Base-by-base conservation (phyloP, 768 basidiomycete species). In the Sporobolomyces pararoseus region DNA sequence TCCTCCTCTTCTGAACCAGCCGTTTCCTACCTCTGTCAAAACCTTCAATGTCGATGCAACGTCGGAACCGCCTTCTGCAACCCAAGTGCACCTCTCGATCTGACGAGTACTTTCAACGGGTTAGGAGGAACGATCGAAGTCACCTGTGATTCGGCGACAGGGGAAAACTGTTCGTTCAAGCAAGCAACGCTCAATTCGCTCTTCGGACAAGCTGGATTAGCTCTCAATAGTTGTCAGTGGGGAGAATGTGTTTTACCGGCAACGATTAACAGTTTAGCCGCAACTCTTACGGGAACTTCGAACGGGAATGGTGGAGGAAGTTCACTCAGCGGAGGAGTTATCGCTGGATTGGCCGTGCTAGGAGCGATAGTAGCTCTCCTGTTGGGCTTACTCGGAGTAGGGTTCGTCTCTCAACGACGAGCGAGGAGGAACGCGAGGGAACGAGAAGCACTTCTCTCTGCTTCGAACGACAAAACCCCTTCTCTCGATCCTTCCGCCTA, bases 181-280 rank as follows among this genome's bases (percentile, higher is more conserved):
- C 91, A 96, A 79, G 72, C 78, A 19, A 80, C 83, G 25, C 81
- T 97, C n/a, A 77, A 87, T 32, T 66, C 75, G 1, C 76, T 96
- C 2, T 95, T 97, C 75, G 92, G 92, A 12, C 71, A 83, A 0
- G 76, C 79, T 46, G 94, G 94, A 1, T 84, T 97, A n/a, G 74
- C 82, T 9, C 82, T 97, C 14, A 83, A 83, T 61, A 85, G 84
- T 0, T 97, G 94, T 79, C 82, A 81, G 0, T 94, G 88, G 74
- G 94, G 94, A 31, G 94, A 97, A 80, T 96, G 94, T 79, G 87
- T 96, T 21, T 81, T 84, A 4, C 91, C 95, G 78, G 84, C 83
- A 66, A 86, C 89, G 44, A 86, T 96, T 64, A 88, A 92, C 76
- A 78, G 50, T 78, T 82, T 4, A 77, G 81, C 35, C 7, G 51